Evolutionary conservation across 176 grass and related monocot species (phyloP), one percentile per base, ranked within the genome.

Genomic region (Metroxylon sagu): DNA sequence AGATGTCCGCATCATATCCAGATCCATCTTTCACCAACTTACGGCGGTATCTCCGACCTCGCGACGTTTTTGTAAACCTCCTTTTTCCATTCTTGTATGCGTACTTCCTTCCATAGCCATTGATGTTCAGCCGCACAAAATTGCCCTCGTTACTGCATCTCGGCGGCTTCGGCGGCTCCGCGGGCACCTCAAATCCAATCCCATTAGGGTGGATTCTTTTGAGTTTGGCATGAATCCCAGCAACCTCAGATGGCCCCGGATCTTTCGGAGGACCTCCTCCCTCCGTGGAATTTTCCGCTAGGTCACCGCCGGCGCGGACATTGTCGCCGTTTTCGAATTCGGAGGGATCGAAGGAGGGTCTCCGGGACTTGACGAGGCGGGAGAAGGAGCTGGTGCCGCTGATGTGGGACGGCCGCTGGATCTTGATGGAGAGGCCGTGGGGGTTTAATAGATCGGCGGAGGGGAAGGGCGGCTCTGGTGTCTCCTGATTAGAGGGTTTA

Each of bases 101-200:
- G 65, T 74, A 78, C 69, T 62, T 90, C 55, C 80, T 57, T 19
- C 83, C 78, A n/a, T 87, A 81, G 28, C 92, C 92, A 12, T 90
- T 96, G 52, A 96, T 87, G 71, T 96, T 96, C 28, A 96, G 75
- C 50, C 92, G 75, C 16, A 96, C 92, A 51, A 90, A 96, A 66
- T 96, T 96, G 26, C 86, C 92, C 51, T 90, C 87, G 6, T 64
- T 31, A 3, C 70, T 31, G 56, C 72, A 78, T 75, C 80, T 90
- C 14, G 78, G 69, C 15, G 75, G 64, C 77, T 88, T 87, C 18
- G 66, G 66, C 49, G 64, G 75, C 56, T 79, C 86, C 8, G 30
- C 28, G 0, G 48, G 19, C 7, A 76, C 23, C 10, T 65, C 59
- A 5, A 63, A 29, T 27, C 70, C 78, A 7, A 91, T 71, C 10